A percentile compares a stretch with the other conserved stretches of the same genome.
These are phyloP conservation scores for Lecanicillium sp. DNA, from an alignment of 2,329 filamentous ascomycete species.

Conservation along the genomic window DNA sequence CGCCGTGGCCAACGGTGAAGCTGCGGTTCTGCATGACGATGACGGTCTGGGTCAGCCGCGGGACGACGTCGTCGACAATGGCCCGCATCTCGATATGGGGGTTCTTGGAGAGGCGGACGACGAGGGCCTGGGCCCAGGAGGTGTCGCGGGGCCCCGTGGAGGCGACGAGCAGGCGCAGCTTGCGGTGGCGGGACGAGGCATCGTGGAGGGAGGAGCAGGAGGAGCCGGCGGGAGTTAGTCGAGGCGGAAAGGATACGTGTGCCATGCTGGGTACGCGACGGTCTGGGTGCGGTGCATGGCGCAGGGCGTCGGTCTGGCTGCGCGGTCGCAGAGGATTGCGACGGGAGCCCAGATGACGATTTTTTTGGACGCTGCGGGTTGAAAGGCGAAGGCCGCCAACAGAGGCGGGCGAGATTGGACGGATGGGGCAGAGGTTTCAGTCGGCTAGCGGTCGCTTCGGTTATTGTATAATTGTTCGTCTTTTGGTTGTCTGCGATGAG, in stretches of 20 bases:
- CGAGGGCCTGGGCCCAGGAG: constrained; percentile 57
- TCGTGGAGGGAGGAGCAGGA: constrained; percentile 30
- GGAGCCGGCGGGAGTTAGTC: constrained; percentile 21
- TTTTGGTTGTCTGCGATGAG: too few relatives aligned
- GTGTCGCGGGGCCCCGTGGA: constrained; percentile 59
- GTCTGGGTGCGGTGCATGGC: too few relatives aligned
- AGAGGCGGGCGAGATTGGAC: too few relatives aligned
- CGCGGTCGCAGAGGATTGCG: too few relatives aligned
- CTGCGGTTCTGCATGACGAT: constrained; percentile 50
- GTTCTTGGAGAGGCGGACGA: constrained; percentile 60
- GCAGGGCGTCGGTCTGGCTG: too few relatives aligned
- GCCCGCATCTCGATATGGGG: constrained; percentile 53
- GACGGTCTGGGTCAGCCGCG: constrained; percentile 55
- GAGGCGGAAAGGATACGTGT: constrained; percentile 18
- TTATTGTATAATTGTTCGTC: too few relatives aligned
- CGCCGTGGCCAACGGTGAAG: constrained; percentile 21
- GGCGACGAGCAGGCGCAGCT: constrained; percentile 55
- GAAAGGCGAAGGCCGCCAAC: too few relatives aligned
- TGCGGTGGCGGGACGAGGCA: constrained; percentile 29
- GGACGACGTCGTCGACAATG: constrained; percentile 58
- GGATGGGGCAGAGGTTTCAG: too few relatives aligned
- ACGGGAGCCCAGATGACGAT: too few relatives aligned
- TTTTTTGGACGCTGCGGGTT: too few relatives aligned
- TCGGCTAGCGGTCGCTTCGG: too few relatives aligned
- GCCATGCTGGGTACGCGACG: constrained; percentile 20